These are phyloP conservation scores for Puccinia brachypodii DNA, from an alignment of 1,284 basidiomycete genomes.

Conservation along the genomic window DNA sequence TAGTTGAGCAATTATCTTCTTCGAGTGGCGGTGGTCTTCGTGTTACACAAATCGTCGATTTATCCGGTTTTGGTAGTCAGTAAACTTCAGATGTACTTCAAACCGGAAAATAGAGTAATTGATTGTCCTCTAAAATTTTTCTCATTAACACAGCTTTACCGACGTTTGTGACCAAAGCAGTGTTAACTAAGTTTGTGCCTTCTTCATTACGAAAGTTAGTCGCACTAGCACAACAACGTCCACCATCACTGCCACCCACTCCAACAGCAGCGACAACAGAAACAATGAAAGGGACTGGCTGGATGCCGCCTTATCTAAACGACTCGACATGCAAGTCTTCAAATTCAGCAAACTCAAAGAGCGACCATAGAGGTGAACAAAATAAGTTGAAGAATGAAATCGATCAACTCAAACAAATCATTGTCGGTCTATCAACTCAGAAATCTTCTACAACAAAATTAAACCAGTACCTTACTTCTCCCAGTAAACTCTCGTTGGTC, in stretches of 20 bases:
- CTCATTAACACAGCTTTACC: conserved; percentile 14
- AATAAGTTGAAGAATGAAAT: background rate
- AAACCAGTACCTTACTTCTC: no score
- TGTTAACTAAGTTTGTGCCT: conserved; percentile 29
- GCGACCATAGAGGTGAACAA: background rate
- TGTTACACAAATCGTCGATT: conserved; percentile 23
- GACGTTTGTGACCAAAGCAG: conserved; percentile 29
- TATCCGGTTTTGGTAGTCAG: conserved; percentile 33
- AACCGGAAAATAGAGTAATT: background rate
- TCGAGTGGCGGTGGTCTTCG: conserved; percentile 9
- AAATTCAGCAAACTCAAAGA: no score
- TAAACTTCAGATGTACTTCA: background rate
- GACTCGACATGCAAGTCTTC: background rate
- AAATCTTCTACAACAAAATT: no score
- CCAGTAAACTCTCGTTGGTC: background rate
- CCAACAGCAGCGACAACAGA: background rate
- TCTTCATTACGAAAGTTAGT: conserved; percentile 28
- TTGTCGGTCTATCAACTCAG: background rate
- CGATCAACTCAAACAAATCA: conserved; percentile 13
- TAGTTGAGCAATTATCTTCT: conserved; percentile 13
- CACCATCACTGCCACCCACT: background rate
- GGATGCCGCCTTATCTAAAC: conserved; percentile 9
- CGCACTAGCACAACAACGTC: conserved; percentile 10
- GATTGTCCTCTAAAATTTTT: background rate
- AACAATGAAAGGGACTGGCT: background rate